A percentile compares a stretch with the other conserved stretches of the same genome.
Conservation (phyloP, 345 rosid species). For the Gossypium anomalum region DNA sequence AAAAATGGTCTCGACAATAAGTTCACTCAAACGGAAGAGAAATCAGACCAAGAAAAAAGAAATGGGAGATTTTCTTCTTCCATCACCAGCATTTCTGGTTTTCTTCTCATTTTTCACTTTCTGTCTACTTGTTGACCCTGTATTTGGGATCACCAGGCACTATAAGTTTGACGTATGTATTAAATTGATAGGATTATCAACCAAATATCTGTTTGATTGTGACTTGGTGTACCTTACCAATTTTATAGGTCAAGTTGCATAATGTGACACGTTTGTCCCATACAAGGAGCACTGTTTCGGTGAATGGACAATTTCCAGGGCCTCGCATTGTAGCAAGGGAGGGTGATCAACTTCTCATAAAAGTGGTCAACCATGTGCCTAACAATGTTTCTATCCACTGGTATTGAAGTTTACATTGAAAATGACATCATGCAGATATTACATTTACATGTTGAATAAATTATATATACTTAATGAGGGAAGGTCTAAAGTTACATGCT, state of each 20-base stretch:
- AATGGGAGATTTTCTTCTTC: slow-evolving; percentile 32
- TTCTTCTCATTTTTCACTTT: slow-evolving; percentile 22
- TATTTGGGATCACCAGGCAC: slow-evolving; percentile 60
- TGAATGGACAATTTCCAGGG: slow-evolving; percentile 54
- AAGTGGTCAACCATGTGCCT: slow-evolving; percentile 47
- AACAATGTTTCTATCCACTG: slow-evolving; percentile 56
- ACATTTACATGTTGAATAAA: not conserved
- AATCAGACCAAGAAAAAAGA: not conserved
- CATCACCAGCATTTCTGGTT: slow-evolving; percentile 21
- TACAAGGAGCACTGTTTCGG: slow-evolving; percentile 52
- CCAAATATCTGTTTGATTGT: not conserved
- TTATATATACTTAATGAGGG: not conserved
- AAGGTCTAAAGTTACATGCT: not conserved
- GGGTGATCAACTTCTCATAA: slow-evolving; percentile 49
- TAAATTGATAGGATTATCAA: not conserved
- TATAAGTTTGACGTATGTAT: slow-evolving; percentile 60
- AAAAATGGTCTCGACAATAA: too few relatives aligned
- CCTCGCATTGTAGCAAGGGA: slow-evolving; percentile 55
- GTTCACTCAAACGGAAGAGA: not conserved
- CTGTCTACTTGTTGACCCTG: slow-evolving; percentile 31
- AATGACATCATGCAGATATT: not conserved
- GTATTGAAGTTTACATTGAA: slow-evolving; percentile 19
- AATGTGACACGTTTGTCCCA: slow-evolving; percentile 49
- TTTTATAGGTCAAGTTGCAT: slow-evolving; percentile 35
- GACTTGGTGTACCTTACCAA: not conserved